Evolutionary conservation across 305 asterid species (phyloP), one percentile per base, ranked within the genome.

Genomic region (Rubia occidens): DNA sequence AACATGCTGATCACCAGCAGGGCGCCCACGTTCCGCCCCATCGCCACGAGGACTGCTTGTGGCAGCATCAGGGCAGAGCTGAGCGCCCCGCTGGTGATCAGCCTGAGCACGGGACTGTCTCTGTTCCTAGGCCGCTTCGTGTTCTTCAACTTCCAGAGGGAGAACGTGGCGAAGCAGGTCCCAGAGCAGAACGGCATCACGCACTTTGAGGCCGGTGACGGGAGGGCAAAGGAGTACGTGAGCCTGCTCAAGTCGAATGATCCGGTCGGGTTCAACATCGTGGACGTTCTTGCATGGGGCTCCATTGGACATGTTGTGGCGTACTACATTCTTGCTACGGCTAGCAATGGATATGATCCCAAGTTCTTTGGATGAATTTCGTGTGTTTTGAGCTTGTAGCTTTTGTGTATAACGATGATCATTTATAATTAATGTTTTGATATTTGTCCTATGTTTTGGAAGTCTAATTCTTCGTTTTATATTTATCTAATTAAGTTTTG

Each of bases 291-390:
- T 11, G 96, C 97, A 0, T 93, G 97, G 98, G 98, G 98, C 0
- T 93, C 98, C 1, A 88, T 93, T 18, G 98, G 98, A 1, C 98
- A 93, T 54, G 89, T 93, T 55, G 95, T 93, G 17, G 98, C 97
- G 47, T 93, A 88, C 55, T 93, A 90, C 24, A 82, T 93, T 44
- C 95, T 90, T 51, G 98, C 98, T 13, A 93, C 97, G 29, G 80
- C 97, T 0, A 83, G 87, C 95, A 93, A 93, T 62, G 97, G 97
- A 66, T 93, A 93, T 70, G 92, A 93, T 72, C 98, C 98, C 56
- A 86, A 71, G 54, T 93, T 93, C 96, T 93, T 92, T 54, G 72
- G 74, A 21, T 73, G 44, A 3, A 58, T 20, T 4, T 11, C 54
- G 4, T 43, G 3, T 55, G 32, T 20, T 58, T 11, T 53, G 18